Evolutionary conservation across 2,329 filamentous ascomycete genomes (phyloP).

Genomic region (Coniochaeta hoffmannii): DNA sequence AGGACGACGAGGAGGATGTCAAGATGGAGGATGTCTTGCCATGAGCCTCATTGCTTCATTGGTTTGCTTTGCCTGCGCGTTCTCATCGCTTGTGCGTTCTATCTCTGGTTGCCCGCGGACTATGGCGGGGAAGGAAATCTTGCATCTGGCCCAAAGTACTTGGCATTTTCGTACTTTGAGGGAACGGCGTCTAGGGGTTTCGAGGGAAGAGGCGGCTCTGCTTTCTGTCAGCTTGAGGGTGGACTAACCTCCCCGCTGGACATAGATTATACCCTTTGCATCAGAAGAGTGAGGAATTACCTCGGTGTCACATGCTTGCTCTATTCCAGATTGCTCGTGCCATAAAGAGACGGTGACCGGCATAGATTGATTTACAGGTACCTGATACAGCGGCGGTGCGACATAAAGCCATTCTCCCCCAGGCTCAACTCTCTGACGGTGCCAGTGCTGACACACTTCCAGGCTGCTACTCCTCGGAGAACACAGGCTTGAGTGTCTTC

Average conservation of each 20-base stretch:
- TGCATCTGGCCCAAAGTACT: not conserved
- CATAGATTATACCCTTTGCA: constrained; percentile 20
- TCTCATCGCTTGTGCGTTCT: no score
- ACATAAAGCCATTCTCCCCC: no score
- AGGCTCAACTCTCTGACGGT: not conserved
- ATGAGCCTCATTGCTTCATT: no score
- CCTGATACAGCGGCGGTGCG: no score
- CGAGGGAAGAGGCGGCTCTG: constrained; percentile 11
- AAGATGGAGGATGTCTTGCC: constrained; percentile 73
- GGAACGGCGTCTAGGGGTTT: constrained; percentile 4
- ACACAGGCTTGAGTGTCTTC: no score
- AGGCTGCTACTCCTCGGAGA: not conserved
- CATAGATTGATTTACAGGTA: no score
- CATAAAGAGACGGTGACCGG: no score
- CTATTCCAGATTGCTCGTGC: no score
- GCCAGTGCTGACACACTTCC: not conserved
- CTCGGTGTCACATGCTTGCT: no score
- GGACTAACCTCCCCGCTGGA: constrained; percentile 5
- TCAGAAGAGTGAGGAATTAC: not conserved
- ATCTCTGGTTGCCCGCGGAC: no score
- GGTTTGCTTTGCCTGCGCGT: not conserved
- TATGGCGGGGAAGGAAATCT: no score
- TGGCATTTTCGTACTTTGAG: not conserved
- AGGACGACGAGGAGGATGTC: constrained; percentile 57
- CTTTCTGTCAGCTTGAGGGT: constrained; percentile 4